Conservation (phyloP, 192 early-diverging fungal species). For the Backusella sp. region DNA sequence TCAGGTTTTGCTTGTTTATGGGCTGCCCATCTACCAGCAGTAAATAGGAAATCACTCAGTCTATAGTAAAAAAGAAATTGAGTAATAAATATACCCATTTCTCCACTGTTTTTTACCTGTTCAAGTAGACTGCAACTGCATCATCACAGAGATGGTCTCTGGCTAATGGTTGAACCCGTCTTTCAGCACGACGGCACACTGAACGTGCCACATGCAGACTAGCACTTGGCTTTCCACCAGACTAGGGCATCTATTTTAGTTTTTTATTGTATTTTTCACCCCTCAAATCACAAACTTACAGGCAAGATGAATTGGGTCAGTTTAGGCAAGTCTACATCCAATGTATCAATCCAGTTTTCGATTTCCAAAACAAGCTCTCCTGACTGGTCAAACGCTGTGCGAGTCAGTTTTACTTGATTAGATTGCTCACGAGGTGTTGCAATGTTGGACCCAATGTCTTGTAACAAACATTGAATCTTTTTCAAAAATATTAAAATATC, state of each 20-base stretch:
- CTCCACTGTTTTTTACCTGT: conserved; percentile 34
- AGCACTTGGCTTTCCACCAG: conserved; percentile 81
- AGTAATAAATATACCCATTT: conserved; percentile 23
- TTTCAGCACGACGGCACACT: conserved; percentile 84
- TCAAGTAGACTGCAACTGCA: conserved; percentile 66
- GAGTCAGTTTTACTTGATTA: conserved; percentile 52
- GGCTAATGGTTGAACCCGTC: conserved; percentile 73
- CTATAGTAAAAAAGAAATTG: conserved; percentile 24
- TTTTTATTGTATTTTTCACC: not conserved
- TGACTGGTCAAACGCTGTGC: conserved; percentile 76
- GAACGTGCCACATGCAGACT: conserved; percentile 83
- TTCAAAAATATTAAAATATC: not conserved
- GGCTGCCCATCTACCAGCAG: conserved; percentile 80
- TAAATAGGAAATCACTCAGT: conserved; percentile 91
- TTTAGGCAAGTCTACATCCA: conserved; percentile 68
- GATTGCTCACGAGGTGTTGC: conserved; percentile 76
- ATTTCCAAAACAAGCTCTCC: conserved; percentile 60
- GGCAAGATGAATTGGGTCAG: conserved; percentile 86
- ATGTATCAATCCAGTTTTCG: conserved; percentile 85
- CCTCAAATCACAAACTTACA: conserved; percentile 34
- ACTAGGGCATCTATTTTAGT: conserved; percentile 38
- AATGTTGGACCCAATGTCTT: conserved; percentile 90
- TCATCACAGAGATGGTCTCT: conserved; percentile 55
- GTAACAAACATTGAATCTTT: conserved; percentile 87
- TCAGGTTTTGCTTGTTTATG: conserved; percentile 68